Evolutionary conservation across 257 asterid genomes (phyloP).

Genomic region (Thymus quinquecostatus): DNA sequence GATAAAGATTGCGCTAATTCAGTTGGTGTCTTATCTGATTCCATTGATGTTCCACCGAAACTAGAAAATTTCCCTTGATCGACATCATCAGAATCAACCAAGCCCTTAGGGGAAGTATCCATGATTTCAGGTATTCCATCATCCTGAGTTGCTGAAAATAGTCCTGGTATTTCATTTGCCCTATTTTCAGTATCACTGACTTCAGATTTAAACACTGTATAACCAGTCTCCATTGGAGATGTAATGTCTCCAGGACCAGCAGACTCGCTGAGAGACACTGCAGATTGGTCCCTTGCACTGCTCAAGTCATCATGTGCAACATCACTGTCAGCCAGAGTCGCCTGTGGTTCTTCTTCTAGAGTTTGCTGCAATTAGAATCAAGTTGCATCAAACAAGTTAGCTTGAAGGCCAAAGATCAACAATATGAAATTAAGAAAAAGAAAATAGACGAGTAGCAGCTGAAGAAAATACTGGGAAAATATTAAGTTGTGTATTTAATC

Average conservation of each 20-base stretch:
- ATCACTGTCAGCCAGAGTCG: slow-evolving; percentile 42
- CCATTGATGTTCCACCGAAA: slow-evolving; percentile 50
- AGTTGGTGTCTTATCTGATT: slow-evolving; percentile 46
- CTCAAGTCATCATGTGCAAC: slow-evolving; percentile 44
- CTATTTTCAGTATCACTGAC: slow-evolving; percentile 44
- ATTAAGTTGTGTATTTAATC: slow-evolving; percentile 12
- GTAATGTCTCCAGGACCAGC: slow-evolving; percentile 48
- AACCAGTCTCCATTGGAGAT: slow-evolving; percentile 48
- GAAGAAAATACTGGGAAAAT: slow-evolving; percentile 9
- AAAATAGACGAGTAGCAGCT: slow-evolving; percentile 17
- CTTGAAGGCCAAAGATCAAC: slow-evolving; percentile 18
- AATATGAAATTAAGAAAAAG: slow-evolving; percentile 10
- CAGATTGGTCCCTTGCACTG: slow-evolving; percentile 47
- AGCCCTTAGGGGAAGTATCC: slow-evolving; percentile 42
- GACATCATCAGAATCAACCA: slow-evolving; percentile 58
- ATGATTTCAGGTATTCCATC: slow-evolving; percentile 45
- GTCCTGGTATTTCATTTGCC: slow-evolving; percentile 80
- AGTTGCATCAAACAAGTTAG: slow-evolving; percentile 25
- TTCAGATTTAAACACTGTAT: slow-evolving; percentile 46
- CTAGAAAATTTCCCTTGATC: slow-evolving; percentile 53
- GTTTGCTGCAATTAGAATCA: slow-evolving; percentile 49
- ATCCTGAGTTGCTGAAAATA: slow-evolving; percentile 54
- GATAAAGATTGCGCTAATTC: slow-evolving; percentile 70
- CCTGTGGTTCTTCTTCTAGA: slow-evolving; percentile 51
- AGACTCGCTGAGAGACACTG: slow-evolving; percentile 42